Base-by-base conservation (phyloP, 1,284 basidiomycete genomes). In the Rhizoctonia solani region DNA sequence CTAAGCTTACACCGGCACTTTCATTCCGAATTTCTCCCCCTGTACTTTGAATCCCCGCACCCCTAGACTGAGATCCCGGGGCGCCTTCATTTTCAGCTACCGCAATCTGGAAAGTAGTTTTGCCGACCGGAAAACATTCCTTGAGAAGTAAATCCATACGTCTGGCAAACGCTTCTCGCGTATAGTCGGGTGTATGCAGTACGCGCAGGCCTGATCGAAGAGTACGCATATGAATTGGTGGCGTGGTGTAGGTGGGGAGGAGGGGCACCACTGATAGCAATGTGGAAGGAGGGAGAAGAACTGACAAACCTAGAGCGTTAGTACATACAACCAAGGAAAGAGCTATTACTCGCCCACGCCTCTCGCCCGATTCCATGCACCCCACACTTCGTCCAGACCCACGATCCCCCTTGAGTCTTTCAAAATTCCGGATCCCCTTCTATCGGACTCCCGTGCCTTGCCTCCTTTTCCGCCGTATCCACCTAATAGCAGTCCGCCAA, bases 361-460 rank as follows among this genome's bases (percentile, higher is more conserved):
- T 68, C 96, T 81, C 1, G 93, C 94, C 58, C 96, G 87, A 77
- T 98, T 98, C 96, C 96, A 99, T 1, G 92, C 85, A 47, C 94
- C 94, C 96, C 96, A 99, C 0, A 94, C 90, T 76, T 98, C 95
- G 76, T 99, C 96, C 19, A 98, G 80, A 0, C 89, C 92, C 23
- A 98, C 82, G 16, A 98, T 84, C 0, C 92, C 94, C 58, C 59
- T 50, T 47, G 88, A 82, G 37, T 81, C 79, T 69, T 80, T 81
- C 87, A 90, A 88, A 72, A 89, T 79, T 9, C 88, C 85, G 1
- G 79, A 77, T 0, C 74, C 75, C 23, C 74, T 72, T 56, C 74
- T 44, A 68, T 63, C 73, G 74, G 63, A 70, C 70, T 76, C 74
- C 78, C 76, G 75, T 71, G 16, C 75, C 77, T 29, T 68, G 73